phyloP scores from a whole-genome alignment of 305 asterid genomes.

The Fraxinus greggii region DNA sequence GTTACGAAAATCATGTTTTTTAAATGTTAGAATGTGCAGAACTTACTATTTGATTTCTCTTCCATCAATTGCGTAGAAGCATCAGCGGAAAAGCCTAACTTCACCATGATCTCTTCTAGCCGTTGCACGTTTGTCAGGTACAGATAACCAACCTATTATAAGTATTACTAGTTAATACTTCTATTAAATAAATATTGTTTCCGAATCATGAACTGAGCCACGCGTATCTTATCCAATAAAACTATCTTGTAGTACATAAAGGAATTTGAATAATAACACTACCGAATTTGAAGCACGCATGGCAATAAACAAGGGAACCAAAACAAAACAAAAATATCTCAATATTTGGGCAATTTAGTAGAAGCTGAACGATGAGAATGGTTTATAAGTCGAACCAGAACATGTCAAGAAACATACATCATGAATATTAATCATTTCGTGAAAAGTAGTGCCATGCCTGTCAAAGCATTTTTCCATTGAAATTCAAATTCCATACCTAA shows the following conservation, averaged over 20 bases:
- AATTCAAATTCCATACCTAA: not conserved
- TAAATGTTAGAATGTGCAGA: not conserved
- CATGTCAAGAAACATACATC: not conserved
- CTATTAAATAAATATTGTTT: not conserved
- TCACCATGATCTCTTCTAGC: conserved; percentile 75
- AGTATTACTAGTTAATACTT: conserved; percentile 4
- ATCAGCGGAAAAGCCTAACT: conserved; percentile 69
- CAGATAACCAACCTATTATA: conserved; percentile 74
- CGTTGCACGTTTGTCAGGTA: conserved; percentile 77
- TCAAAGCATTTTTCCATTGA: not conserved
- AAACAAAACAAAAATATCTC: not conserved
- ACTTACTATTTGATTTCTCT: conserved; percentile 31
- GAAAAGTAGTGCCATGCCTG: not conserved
- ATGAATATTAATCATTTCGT: not conserved
- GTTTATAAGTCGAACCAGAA: not conserved
- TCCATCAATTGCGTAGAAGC: conserved; percentile 42
- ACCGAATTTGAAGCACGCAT: not conserved
- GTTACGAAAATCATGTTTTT: conserved; percentile 11
- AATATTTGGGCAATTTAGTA: not conserved
- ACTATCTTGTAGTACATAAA: not conserved
- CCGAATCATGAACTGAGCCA: not conserved
- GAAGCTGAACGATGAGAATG: not conserved
- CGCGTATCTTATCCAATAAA: not conserved
- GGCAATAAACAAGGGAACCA: not conserved
- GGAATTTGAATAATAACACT: not conserved